Evolutionary conservation across 805 yeast species (phyloP).

Genomic region (Debaryomyces prosopidis): DNA sequence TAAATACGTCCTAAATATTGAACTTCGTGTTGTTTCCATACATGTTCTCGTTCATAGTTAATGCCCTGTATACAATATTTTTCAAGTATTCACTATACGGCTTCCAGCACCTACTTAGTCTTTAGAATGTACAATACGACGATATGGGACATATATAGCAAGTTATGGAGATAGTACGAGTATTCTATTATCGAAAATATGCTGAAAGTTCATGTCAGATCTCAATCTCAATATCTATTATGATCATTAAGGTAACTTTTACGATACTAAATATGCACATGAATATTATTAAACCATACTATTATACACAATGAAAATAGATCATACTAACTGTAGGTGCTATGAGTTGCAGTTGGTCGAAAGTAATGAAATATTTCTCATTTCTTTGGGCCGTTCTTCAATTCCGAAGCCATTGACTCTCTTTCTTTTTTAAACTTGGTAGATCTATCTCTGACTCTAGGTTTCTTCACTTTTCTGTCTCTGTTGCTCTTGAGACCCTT

Average conservation of each 20-base stretch:
- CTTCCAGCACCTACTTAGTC: too few relatives aligned
- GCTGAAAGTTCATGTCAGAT: too few relatives aligned
- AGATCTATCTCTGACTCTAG: conserved; percentile 57
- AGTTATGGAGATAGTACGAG: too few relatives aligned
- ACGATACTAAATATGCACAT: background rate
- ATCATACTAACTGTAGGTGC: background rate
- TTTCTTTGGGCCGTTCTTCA: background rate
- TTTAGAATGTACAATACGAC: too few relatives aligned
- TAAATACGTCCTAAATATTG: background rate
- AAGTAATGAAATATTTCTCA: background rate
- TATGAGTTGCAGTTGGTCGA: background rate
- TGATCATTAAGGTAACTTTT: too few relatives aligned
- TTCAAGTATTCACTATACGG: too few relatives aligned
- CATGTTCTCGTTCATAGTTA: background rate
- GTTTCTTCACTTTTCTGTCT: conserved; percentile 50
- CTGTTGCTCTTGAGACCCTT: conserved; percentile 49
- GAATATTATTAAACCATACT: background rate
- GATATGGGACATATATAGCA: too few relatives aligned
- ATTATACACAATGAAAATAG: background rate
- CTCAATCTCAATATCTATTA: too few relatives aligned
- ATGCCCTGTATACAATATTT: background rate
- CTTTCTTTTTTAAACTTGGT: conserved; percentile 41
- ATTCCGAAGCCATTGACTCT: background rate
- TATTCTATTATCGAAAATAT: too few relatives aligned
- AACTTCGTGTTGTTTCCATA: background rate